A percentile compares a stretch with the other conserved stretches of the same genome.
phyloP scores from a whole-genome alignment of 257 asterid genomes.

The Penstemon davidsonii region DNA sequence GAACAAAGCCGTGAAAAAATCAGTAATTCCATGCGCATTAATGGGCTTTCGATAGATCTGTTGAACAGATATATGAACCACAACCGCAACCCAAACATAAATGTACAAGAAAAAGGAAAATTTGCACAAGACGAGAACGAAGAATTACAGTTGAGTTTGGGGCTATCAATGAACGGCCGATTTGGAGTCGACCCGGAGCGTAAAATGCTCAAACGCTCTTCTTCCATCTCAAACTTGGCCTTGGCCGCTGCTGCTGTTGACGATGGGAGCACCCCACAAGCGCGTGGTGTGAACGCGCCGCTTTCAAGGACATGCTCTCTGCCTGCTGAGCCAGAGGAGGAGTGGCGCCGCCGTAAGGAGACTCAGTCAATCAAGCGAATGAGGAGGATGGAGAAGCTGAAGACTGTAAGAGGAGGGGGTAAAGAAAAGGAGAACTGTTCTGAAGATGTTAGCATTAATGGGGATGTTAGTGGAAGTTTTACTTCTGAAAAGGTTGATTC shows the following conservation, averaged over 20 bases:
- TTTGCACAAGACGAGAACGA: constrained; percentile 6
- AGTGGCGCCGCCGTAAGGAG: constrained; percentile 45
- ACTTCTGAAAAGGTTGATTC: neutral
- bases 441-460: constrained; percentile 26
- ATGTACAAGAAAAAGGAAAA: constrained; percentile 20
- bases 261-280: constrained; percentile 10
- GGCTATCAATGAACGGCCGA: constrained; percentile 48
- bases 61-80: constrained; percentile 29
- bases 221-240: constrained; percentile 28
- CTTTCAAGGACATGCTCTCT: constrained; percentile 39
- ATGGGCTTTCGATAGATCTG: constrained; percentile 44
- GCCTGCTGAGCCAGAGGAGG: constrained; percentile 37
- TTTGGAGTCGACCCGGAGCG: constrained; percentile 50
- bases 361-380: constrained; percentile 43
- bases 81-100: constrained; percentile 1
- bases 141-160: constrained; percentile 43
- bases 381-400: constrained; percentile 48
- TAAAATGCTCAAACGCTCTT: constrained; percentile 31
- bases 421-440: constrained; percentile 23
- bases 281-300: constrained; percentile 28
- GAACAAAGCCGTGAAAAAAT: constrained; percentile 28
- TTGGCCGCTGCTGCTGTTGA: neutral
- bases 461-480: neutral
- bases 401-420: constrained; percentile 24
- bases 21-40: constrained; percentile 23